Conservation (phyloP, 2,329 filamentous ascomycete genomes). For the Elsinoe australis region DNA sequence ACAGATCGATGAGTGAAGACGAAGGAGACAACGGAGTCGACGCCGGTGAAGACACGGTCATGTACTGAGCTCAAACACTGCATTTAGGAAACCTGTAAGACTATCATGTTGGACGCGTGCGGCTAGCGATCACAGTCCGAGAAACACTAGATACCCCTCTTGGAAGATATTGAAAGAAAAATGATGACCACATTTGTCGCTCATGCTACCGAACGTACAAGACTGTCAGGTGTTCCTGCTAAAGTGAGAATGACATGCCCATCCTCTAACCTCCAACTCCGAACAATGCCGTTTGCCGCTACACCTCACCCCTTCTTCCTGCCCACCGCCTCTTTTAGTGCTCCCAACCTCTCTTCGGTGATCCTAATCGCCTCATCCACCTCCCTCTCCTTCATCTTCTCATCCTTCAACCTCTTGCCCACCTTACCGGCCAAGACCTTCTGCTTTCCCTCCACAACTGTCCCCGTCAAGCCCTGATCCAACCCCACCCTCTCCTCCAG, state of each 20-base stretch:
- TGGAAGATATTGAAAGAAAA: not conserved
- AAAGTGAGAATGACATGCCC: not conserved
- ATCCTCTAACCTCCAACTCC: not conserved
- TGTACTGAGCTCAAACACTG: conserved; percentile 14
- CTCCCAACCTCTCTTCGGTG: conserved; percentile 74
- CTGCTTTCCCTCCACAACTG: conserved; percentile 3
- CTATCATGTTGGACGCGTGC: too few species aligned
- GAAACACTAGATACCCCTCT: too few species aligned
- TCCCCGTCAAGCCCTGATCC: conserved; percentile 41
- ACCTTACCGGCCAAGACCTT: conserved; percentile 19
- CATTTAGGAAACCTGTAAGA: too few species aligned
- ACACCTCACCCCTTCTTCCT: conserved; percentile 40
- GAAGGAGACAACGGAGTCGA: conserved; percentile 10
- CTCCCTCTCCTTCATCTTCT: conserved; percentile 55
- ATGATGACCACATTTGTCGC: not conserved
- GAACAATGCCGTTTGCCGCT: not conserved
- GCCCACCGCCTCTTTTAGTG: conserved; percentile 66
- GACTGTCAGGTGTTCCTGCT: conserved; percentile 4
- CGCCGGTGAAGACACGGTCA: conserved; percentile 14
- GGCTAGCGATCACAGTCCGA: too few species aligned
- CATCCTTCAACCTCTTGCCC: conserved; percentile 20
- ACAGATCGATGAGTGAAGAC: not conserved
- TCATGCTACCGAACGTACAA: conserved; percentile 1
- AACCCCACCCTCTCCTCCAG: conserved; percentile 77
- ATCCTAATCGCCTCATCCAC: conserved; percentile 71